phyloP scores from a whole-genome alignment of 2,329 filamentous ascomycete genomes.

The Furcasterigmium sp. region DNA sequence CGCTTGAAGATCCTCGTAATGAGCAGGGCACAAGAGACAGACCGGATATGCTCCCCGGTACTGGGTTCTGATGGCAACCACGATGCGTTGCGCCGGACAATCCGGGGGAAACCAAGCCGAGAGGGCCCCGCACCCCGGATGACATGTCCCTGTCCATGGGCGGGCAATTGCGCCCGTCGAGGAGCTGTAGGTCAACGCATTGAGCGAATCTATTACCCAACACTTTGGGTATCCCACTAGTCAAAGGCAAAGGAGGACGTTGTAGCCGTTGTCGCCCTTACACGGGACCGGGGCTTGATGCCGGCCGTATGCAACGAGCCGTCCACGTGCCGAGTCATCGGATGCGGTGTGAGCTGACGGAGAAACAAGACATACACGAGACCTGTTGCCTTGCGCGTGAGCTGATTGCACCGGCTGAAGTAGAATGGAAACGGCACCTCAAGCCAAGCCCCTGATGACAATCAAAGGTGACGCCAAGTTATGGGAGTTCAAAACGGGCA shows the following conservation, averaged over 20 bases:
- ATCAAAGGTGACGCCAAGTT: too few species aligned
- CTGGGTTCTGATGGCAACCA: too few species aligned
- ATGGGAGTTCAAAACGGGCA: too few species aligned
- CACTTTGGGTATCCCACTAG: not conserved
- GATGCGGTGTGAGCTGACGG: slow-evolving; percentile 1
- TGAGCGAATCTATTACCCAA: not conserved
- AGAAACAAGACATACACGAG: slow-evolving; percentile 1
- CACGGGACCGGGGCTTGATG: not conserved
- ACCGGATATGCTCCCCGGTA: too few species aligned
- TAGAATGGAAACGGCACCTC: too few species aligned
- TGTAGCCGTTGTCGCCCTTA: not conserved
- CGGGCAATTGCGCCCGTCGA: not conserved
- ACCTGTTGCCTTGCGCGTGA: not conserved
- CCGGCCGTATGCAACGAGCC: not conserved
- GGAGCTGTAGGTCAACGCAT: not conserved
- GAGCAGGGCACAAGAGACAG: too few species aligned
- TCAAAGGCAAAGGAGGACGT: not conserved
- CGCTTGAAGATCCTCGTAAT: too few species aligned
- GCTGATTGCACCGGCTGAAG: too few species aligned
- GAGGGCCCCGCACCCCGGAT: too few species aligned
- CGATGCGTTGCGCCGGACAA: too few species aligned
- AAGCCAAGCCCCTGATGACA: too few species aligned
- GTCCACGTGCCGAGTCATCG: slow-evolving; percentile 2
- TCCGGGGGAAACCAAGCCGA: too few species aligned
- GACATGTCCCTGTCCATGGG: not conserved